phyloP scores from a whole-genome alignment of 306 rosid species.

The Mimosa pudica region DNA sequence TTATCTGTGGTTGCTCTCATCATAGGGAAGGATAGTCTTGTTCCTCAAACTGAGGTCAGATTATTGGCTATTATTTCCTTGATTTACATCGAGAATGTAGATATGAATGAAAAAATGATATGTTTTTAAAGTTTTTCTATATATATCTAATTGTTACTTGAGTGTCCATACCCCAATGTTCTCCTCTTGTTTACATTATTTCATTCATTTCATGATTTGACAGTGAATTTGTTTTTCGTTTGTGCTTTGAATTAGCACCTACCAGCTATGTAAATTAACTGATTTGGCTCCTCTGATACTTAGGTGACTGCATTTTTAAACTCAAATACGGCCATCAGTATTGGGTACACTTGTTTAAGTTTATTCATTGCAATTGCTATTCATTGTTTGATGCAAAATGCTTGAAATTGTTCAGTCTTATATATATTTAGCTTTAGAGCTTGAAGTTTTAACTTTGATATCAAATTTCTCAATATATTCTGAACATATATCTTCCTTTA shows the following conservation, averaged over 20 bases:
- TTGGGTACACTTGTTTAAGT: background rate
- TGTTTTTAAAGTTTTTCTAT: background rate
- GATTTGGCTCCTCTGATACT: background rate
- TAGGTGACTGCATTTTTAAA: background rate
- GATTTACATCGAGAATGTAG: slow-evolving; percentile 7
- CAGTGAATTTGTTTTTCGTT: background rate
- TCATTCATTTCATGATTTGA: background rate
- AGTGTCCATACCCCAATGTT: background rate
- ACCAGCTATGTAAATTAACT: background rate
- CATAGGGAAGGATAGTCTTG: slow-evolving; percentile 51
- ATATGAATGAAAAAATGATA: slow-evolving; percentile 7
- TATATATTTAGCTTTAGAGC: background rate
- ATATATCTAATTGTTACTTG: background rate
- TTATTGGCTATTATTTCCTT: background rate
- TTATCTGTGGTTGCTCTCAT: slow-evolving; percentile 60
- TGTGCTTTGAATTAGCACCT: background rate
- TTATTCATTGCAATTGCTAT: slow-evolving; percentile 13
- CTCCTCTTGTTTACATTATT: background rate
- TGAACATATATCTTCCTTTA: background rate
- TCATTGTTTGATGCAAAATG: background rate
- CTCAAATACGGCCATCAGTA: background rate
- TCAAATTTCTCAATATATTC: background rate
- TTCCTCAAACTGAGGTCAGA: slow-evolving; percentile 71
- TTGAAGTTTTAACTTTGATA: background rate
- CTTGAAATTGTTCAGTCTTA: slow-evolving; percentile 2